Evolutionary conservation across 2,329 filamentous ascomycete species (phyloP).

Genomic region (Alternaria hordeiaustralica): DNA sequence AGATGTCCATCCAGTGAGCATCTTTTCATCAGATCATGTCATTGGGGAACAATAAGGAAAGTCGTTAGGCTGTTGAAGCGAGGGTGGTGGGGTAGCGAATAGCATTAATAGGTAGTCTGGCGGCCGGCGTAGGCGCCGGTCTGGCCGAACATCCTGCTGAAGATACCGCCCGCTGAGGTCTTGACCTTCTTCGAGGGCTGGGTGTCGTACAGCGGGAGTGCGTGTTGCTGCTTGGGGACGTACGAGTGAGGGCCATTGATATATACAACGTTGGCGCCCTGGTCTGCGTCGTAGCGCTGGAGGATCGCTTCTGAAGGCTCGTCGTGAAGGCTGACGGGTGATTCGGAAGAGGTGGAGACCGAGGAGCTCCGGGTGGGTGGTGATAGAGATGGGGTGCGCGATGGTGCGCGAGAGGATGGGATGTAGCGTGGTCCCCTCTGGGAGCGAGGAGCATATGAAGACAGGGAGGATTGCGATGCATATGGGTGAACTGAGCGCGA

Average conservation of each 20-base stretch:
- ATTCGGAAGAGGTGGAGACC: constrained; percentile 41
- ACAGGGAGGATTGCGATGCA: constrained; percentile 45
- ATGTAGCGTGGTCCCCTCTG: constrained; percentile 36
- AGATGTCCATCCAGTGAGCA: constrained; percentile 19
- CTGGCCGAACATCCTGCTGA: constrained; percentile 47
- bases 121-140: constrained; percentile 35
- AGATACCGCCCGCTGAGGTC: constrained; percentile 45
- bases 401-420: constrained; percentile 47
- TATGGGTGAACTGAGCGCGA: constrained; percentile 41
- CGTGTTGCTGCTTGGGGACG: constrained; percentile 40
- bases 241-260: constrained; percentile 44
- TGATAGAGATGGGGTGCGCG: constrained; percentile 58
- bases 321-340: constrained; percentile 44
- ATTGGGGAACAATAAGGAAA: constrained; percentile 19
- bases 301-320: constrained; percentile 41
- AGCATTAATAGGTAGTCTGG: constrained; percentile 40
- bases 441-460: constrained; percentile 40
- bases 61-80: constrained; percentile 27
- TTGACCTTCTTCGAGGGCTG: constrained; percentile 51
- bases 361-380: constrained; percentile 53
- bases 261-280: constrained; percentile 53
- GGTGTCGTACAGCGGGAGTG: constrained; percentile 47
- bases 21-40: constrained; percentile 12
- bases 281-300: constrained; percentile 52
- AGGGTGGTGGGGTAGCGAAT: constrained; percentile 31